Conservation (phyloP, 2,329 filamentous ascomycete species). For the Paracorniculantispora psalliotae region DNA sequence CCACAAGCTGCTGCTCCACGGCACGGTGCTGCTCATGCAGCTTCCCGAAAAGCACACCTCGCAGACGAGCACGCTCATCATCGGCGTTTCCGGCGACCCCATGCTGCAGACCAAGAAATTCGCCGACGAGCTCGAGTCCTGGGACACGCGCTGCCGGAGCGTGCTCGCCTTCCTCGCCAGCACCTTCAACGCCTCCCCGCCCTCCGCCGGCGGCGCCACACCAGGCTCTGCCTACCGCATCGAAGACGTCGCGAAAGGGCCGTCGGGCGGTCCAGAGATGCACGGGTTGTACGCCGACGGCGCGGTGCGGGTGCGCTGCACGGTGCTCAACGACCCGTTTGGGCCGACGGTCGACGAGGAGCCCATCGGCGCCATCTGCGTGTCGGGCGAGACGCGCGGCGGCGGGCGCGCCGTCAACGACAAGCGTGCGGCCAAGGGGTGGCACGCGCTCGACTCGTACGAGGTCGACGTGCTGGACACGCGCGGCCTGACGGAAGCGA, state of each 20-base stretch:
- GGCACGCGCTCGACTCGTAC: slow-evolving; percentile 71
- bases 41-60: slow-evolving; percentile 34
- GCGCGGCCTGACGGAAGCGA: slow-evolving; percentile 37
- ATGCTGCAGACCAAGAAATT: slow-evolving; percentile 87
- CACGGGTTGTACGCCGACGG: slow-evolving; percentile 53
- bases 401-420: slow-evolving; percentile 84
- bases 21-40: slow-evolving; percentile 67
- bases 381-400: slow-evolving; percentile 80
- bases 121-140: slow-evolving; percentile 73
- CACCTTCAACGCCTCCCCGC: slow-evolving; percentile 44
- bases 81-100: slow-evolving; percentile 86
- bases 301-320: slow-evolving; percentile 65
- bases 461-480: slow-evolving; percentile 85
- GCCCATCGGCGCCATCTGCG: slow-evolving; percentile 71
- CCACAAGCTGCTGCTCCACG: slow-evolving; percentile 94
- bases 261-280: slow-evolving; percentile 22
- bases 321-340: slow-evolving; percentile 81
- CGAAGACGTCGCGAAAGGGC: neutral
- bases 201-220: slow-evolving; percentile 13
- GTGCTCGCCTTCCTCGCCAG: slow-evolving; percentile 70
- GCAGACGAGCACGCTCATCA: slow-evolving; percentile 56
- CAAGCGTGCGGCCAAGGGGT: slow-evolving; percentile 70
- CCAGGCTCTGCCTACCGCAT: slow-evolving; percentile 7
- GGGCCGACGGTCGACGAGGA: slow-evolving; percentile 85
- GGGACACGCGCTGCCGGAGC: slow-evolving; percentile 65